Evolutionary conservation across 192 early-diverging fungal genomes (phyloP).

Genomic region (Coemansia sp.): DNA sequence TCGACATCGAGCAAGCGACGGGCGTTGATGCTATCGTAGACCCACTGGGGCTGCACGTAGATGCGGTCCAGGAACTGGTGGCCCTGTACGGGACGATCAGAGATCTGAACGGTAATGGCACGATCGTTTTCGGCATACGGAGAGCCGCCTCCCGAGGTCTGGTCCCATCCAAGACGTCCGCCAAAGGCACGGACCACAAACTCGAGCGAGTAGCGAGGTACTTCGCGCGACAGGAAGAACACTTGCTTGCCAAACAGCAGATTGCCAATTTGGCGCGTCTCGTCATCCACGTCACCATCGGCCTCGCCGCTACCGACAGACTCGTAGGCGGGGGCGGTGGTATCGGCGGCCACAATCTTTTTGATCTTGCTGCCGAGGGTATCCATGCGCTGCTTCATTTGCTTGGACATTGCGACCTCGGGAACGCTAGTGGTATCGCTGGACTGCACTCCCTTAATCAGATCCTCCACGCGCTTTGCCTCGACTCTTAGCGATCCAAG

Average conservation of each 20-base stretch:
- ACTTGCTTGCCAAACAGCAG: conserved; percentile 65
- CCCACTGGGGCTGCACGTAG: conserved; percentile 98
- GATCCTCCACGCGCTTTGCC: conserved; percentile 41
- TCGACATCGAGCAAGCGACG: conserved; percentile 64
- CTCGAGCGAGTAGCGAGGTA: conserved; percentile 88
- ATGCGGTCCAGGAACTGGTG: conserved; percentile 65
- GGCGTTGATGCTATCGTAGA: conserved; percentile 92
- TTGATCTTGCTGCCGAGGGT: conserved; percentile 46
- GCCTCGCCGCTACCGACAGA: conserved; percentile 6
- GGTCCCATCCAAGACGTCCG: conserved; percentile 87
- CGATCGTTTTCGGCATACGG: conserved; percentile 76
- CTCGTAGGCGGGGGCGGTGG: conserved; percentile 21
- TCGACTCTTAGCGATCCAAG: conserved; percentile 47
- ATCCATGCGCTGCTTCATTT: conserved; percentile 37
- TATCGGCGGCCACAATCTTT: conserved; percentile 27
- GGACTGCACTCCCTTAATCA: conserved; percentile 37
- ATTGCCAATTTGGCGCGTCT: conserved; percentile 38
- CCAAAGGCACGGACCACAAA: conserved; percentile 91
- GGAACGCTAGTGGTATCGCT: conserved; percentile 19
- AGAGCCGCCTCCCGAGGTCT: conserved; percentile 72
- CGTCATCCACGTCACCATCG: conserved; percentile 20
- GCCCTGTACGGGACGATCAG: conserved; percentile 75
- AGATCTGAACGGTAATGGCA: conserved; percentile 86
- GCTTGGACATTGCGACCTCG: conserved; percentile 13
- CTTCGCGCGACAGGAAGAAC: conserved; percentile 91